These are phyloP conservation scores for Casuarina glauca DNA, from an alignment of 306 rosid species.

Conservation along the genomic window DNA sequence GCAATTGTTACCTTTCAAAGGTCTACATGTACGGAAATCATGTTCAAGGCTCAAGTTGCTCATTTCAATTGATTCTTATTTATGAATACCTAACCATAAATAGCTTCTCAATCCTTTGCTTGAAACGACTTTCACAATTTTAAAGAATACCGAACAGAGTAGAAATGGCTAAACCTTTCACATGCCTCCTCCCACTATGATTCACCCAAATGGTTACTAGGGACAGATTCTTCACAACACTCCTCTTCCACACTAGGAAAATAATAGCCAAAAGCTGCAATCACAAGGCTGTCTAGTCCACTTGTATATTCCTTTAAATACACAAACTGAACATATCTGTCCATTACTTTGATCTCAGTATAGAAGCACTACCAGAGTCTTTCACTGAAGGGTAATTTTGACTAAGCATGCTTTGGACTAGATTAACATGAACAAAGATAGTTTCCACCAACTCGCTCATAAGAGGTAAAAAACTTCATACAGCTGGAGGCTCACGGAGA, in stretches of 20 bases:
- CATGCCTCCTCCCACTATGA: background rate
- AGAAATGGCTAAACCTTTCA: background rate
- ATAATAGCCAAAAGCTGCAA: background rate
- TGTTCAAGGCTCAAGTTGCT: background rate
- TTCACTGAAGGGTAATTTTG: constrained; percentile 3
- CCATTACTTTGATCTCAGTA: background rate
- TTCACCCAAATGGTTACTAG: background rate
- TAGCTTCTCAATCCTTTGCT: background rate
- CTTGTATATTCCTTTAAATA: background rate
- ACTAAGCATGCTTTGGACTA: background rate
- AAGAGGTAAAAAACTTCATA: background rate
- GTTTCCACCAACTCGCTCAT: background rate
- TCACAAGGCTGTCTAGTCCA: background rate
- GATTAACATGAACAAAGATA: background rate
- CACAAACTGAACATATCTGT: background rate
- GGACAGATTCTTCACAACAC: background rate
- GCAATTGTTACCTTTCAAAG: background rate
- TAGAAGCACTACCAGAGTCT: background rate
- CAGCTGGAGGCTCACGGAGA: background rate
- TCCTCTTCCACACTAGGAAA: background rate
- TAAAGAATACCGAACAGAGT: background rate
- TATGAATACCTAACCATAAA: constrained; percentile 4
- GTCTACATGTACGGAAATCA: background rate
- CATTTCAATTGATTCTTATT: background rate
- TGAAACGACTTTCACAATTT: background rate